Percentiles rank a stretch among this genome's conserved stretches.
These are phyloP conservation scores for Pluteus cervinus DNA, from an alignment of 768 basidiomycete species.

Conservation along the genomic window DNA sequence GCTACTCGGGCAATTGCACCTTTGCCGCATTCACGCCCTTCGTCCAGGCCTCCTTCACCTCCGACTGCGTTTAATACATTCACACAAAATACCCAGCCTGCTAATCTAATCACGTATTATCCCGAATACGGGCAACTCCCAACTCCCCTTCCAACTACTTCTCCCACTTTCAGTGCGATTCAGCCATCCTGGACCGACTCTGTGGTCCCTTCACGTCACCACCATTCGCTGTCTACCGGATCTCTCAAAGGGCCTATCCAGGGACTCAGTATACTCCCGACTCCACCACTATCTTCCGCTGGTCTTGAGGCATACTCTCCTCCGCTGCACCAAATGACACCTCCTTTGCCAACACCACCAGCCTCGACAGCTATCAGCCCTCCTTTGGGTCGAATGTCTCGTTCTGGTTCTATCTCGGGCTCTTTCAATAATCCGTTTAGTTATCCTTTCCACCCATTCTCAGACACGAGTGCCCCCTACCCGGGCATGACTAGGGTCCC, in stretches of 20 bases:
- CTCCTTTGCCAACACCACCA: slow-evolving; percentile 1
- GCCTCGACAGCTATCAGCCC: slow-evolving; percentile 19
- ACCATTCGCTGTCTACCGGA: slow-evolving; percentile 36
- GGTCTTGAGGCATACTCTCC: slow-evolving; percentile 12
- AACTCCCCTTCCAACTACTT: slow-evolving; percentile 9
- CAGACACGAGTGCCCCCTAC: slow-evolving; percentile 16
- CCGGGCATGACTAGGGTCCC: not conserved
- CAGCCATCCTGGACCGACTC: slow-evolving; percentile 35
- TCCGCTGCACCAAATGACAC: slow-evolving; percentile 16
- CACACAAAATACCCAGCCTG: not conserved
- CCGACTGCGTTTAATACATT: slow-evolving; percentile 25
- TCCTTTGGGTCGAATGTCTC: slow-evolving; percentile 48
- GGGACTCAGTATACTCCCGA: slow-evolving; percentile 11
- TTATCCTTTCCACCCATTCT: slow-evolving; percentile 25
- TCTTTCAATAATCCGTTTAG: slow-evolving; percentile 32
- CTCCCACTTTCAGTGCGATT: slow-evolving; percentile 23
- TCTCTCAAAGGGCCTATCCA: slow-evolving; percentile 22
- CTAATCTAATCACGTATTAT: slow-evolving; percentile 3
- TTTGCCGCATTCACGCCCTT: slow-evolving; percentile 30
- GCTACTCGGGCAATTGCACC: slow-evolving; percentile 9
- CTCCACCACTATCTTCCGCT: slow-evolving; percentile 10
- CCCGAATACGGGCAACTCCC: slow-evolving; percentile 2
- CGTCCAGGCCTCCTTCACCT: slow-evolving; percentile 25
- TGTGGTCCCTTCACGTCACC: slow-evolving; percentile 30
- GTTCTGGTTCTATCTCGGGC: slow-evolving; percentile 51